Evolutionary conservation across 495 filamentous ascomycete genomes (phyloP).

Genomic region (Penicillium steckii): DNA sequence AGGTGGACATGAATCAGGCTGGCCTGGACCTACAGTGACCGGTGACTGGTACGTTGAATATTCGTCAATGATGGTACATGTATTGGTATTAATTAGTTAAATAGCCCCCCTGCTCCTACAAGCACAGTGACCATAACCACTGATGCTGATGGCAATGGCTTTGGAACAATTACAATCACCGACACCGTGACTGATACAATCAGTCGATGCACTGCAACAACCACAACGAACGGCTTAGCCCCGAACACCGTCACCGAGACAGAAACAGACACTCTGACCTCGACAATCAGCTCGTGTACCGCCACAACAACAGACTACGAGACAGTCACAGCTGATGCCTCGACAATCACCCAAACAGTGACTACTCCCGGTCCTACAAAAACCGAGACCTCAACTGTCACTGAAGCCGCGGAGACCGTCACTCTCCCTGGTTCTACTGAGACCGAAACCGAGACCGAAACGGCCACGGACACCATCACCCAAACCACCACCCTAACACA

Average conservation of each 20-base stretch:
- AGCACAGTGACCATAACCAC: constrained; percentile 2
- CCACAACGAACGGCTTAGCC: neutral
- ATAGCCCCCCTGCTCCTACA: neutral
- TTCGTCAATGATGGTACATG: no score
- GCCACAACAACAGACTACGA: neutral
- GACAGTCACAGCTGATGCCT: neutral
- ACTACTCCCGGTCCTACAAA: neutral
- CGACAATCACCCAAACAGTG: neutral
- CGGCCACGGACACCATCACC: neutral
- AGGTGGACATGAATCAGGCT: neutral
- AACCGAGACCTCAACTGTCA: neutral
- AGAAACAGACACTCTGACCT: neutral
- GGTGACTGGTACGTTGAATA: neutral
- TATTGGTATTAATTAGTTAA: neutral
- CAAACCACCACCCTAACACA: constrained; percentile 11
- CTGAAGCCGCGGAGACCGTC: neutral
- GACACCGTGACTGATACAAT: neutral
- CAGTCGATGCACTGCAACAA: neutral
- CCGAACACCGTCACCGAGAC: neutral
- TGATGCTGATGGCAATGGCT: neutral
- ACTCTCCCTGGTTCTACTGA: neutral
- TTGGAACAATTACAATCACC: constrained; percentile 2
- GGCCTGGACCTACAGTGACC: neutral
- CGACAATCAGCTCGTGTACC: neutral
- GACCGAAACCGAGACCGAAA: constrained; percentile 3